A percentile compares a stretch with the other conserved stretches of the same genome.
Evolutionary conservation across 768 basidiomycete species (phyloP).

Genomic region (Crepidotus variabilis): DNA sequence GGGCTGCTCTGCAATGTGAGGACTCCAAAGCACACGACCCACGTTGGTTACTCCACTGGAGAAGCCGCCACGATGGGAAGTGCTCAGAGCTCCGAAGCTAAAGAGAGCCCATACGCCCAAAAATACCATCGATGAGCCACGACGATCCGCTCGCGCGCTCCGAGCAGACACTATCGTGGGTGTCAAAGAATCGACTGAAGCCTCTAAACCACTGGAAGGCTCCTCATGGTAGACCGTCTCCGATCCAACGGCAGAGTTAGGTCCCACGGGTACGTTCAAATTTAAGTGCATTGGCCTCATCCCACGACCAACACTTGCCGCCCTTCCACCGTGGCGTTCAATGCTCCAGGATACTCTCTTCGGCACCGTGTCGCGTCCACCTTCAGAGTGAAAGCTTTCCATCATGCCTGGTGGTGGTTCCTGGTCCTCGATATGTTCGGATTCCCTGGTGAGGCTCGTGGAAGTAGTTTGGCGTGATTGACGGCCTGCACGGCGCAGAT

Average conservation of each 20-base stretch:
- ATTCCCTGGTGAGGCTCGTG: background rate
- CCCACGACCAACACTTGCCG: slow-evolving; percentile 41
- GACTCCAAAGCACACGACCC: slow-evolving; percentile 44
- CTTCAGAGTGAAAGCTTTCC: slow-evolving; percentile 79
- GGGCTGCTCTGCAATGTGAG: slow-evolving; percentile 9
- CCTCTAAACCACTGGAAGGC: background rate
- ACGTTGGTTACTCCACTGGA: slow-evolving; percentile 27
- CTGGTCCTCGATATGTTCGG: slow-evolving; percentile 46
- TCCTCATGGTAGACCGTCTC: slow-evolving; percentile 4
- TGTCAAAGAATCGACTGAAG: slow-evolving; percentile 7
- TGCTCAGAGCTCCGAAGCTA: slow-evolving; percentile 52
- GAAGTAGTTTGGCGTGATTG: background rate
- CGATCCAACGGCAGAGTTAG: background rate
- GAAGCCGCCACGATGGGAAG: slow-evolving; percentile 22
- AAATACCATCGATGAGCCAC: slow-evolving; percentile 78
- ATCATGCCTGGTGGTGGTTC: slow-evolving; percentile 53
- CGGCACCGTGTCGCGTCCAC: slow-evolving; percentile 37
- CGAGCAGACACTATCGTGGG: slow-evolving; percentile 21
- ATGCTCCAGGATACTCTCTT: slow-evolving; percentile 70
- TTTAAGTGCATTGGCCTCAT: slow-evolving; percentile 30
- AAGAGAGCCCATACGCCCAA: slow-evolving; percentile 75
- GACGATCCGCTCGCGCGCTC: slow-evolving; percentile 61
- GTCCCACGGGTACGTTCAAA: slow-evolving; percentile 22
- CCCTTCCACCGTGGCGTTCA: slow-evolving; percentile 42
- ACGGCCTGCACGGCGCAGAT: background rate